These are phyloP conservation scores for Teratosphaeria destructans DNA, from an alignment of 2,329 filamentous ascomycete genomes.

Conservation along the genomic window DNA sequence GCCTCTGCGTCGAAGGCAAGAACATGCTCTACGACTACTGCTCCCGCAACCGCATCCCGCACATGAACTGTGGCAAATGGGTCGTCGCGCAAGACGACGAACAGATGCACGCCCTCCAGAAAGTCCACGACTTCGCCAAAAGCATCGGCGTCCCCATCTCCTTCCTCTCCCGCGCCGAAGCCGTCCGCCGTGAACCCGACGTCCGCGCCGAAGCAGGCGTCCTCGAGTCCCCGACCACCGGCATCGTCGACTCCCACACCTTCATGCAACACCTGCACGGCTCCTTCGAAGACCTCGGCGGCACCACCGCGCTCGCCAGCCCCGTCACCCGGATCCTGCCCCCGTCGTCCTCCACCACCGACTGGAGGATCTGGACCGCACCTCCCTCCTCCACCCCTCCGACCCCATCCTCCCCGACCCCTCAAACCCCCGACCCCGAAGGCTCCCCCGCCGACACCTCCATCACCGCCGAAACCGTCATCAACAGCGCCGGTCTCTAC, in stretches of 20 bases:
- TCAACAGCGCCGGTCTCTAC: constrained; percentile 78
- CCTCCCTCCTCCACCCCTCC: constrained; percentile 9
- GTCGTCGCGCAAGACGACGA: constrained; percentile 73
- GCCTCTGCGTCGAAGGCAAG: constrained; percentile 69
- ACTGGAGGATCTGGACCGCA: constrained; percentile 58
- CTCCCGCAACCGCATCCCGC: constrained; percentile 52
- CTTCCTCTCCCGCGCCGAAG: constrained; percentile 57
- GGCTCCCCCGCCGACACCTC: constrained; percentile 27
- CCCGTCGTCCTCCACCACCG: constrained; percentile 40
- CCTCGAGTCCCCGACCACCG: constrained; percentile 75
- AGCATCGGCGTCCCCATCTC: constrained; percentile 56
- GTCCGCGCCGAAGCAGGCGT: constrained; percentile 63
- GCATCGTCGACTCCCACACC: constrained; percentile 79
- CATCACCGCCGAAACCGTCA: constrained; percentile 63
- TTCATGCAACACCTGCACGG: constrained; percentile 75
- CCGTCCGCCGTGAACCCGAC: constrained; percentile 56
- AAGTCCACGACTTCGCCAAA: constrained; percentile 44
- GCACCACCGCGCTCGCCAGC: constrained; percentile 60
- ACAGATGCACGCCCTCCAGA: constrained; percentile 56
- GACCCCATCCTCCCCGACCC: constrained; percentile 11
- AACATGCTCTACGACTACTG: constrained; percentile 72
- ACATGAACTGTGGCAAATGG: constrained; percentile 80
- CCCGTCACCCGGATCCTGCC: constrained; percentile 51
- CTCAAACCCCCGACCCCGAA: constrained; percentile 14
- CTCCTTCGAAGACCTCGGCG: constrained; percentile 65